Base-by-base conservation (phyloP, 805 yeast species). In the Maudiozyma serrabonitensis region DNA sequence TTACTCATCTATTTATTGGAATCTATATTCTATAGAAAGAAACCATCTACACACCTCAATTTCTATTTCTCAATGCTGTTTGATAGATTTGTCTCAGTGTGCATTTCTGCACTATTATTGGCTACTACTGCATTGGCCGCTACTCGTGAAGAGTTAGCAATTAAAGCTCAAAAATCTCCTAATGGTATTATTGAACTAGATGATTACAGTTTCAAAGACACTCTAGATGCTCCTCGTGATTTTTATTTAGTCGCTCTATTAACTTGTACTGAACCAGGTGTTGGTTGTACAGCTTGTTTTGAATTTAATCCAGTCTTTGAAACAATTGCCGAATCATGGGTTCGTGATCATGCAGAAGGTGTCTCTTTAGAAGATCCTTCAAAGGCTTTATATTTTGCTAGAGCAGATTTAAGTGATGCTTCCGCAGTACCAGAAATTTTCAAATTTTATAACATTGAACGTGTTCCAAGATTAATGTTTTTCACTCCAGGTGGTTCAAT, bases 271-370 rank as follows among this genome's bases (percentile, higher is more conserved):
- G 75, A 81, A 45, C 74, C 87, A 1, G 78, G 79, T 52, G 76
- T 90, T 60, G 87, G 86, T 12, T 93, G 99, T 70, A 70, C 71
- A 1, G 71, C 86, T 46, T 93, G 99, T 74, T 57, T 69, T 9
- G 80, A 81, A 41, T 75, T 85, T 57, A 79, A 75, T 25, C 95
- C 96, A 2, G 77, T 75, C 41, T 86, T 66, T 59, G 75, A 75
- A 16, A 61, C 68, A 41, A 66, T 88, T 40, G 95, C 87, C 7
- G 59, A 70, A 45, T 81, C 90, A 23, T 86, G 84, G 82, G 61
- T 69, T 49, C 61, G 72, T 38, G 81, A 76, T 41, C 81, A 78
- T 58, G 84, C 87, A 19, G 68, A 70, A 51, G 77, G 71, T 41
- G 76, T 55, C 13, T 59, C 68, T 13, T 50, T 47, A 5, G 42